These are phyloP conservation scores for Teunomyces lycoperdinae DNA, from an alignment of 805 yeast genomes.

Conservation along the genomic window DNA sequence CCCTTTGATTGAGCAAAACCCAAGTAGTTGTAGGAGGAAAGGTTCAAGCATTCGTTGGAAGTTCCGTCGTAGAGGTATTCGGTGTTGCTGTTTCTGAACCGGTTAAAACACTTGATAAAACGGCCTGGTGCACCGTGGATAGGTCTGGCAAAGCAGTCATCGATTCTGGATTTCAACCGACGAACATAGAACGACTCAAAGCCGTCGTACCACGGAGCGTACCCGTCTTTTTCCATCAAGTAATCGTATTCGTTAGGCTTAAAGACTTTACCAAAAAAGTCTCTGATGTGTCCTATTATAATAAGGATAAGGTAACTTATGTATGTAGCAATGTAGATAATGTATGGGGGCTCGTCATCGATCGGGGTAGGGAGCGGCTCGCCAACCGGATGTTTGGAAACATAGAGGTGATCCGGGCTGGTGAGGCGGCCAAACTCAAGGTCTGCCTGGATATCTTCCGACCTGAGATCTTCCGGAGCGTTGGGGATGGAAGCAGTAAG, in stretches of 20 bases:
- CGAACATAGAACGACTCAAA: conserved; percentile 93
- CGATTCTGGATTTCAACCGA: conserved; percentile 84
- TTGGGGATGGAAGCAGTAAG: conserved; percentile 27
- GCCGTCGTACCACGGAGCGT: conserved; percentile 93
- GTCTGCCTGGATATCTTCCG: conserved; percentile 39
- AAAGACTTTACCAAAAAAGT: conserved; percentile 77
- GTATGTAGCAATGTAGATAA: conserved; percentile 76
- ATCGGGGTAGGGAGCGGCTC: conserved; percentile 61
- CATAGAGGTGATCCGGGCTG: conserved; percentile 61
- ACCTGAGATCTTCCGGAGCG: conserved; percentile 36
- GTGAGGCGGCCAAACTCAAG: conserved; percentile 74
- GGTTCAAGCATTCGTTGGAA: conserved; percentile 73
- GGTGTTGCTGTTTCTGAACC: conserved; percentile 65
- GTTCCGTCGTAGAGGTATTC: conserved; percentile 74
- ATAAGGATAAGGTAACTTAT: conserved; percentile 80
- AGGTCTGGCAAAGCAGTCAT: conserved; percentile 93
- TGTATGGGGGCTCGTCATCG: conserved; percentile 85
- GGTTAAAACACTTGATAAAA: conserved; percentile 74
- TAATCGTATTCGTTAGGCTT: conserved; percentile 63
- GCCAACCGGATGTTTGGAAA: conserved; percentile 54
- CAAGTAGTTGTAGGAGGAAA: conserved; percentile 88
- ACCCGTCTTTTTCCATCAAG: conserved; percentile 76
- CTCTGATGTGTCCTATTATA: conserved; percentile 86
- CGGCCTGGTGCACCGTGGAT: conserved; percentile 99
- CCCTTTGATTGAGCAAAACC: conserved; percentile 98